A percentile compares a stretch with the other conserved stretches of the same genome.
These are phyloP conservation scores for Amylocystis lapponica DNA, from an alignment of 768 basidiomycete species.

Conservation along the genomic window DNA sequence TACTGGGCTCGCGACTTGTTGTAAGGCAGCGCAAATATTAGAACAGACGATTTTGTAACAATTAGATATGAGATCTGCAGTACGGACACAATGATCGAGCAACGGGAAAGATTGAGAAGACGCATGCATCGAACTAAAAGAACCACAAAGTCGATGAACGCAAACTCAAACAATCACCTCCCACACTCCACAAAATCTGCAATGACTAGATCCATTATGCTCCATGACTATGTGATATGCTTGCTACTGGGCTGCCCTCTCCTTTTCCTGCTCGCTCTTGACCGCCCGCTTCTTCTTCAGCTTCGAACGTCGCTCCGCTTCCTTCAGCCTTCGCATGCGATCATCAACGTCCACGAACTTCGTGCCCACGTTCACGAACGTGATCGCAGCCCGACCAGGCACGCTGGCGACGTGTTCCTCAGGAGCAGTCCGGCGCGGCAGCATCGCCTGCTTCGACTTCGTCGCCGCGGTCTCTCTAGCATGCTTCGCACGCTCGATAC, in stretches of 20 bases:
- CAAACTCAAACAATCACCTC: too few species aligned
- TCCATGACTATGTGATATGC: background rate
- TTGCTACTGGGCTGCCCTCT: background rate
- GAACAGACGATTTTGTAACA: too few species aligned
- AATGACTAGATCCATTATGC: too few species aligned
- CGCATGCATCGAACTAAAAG: too few species aligned
- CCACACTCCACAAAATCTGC: too few species aligned
- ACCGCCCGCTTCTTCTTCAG: background rate
- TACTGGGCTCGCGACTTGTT: too few species aligned
- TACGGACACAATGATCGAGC: too few species aligned
- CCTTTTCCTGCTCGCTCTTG: background rate
- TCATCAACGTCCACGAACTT: constrained; percentile 60
- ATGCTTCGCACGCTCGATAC: constrained; percentile 32
- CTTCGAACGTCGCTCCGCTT: constrained; percentile 34
- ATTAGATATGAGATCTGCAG: too few species aligned
- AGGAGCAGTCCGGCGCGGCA: constrained; percentile 18
- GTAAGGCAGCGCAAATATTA: too few species aligned
- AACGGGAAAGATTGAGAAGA: too few species aligned
- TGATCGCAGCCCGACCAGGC: constrained; percentile 47
- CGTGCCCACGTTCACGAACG: constrained; percentile 70
- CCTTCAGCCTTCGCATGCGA: constrained; percentile 42
- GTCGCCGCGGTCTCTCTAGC: constrained; percentile 31
- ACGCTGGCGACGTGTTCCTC: constrained; percentile 18
- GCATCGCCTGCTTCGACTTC: constrained; percentile 35
- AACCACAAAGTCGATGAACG: too few species aligned